A percentile compares a stretch with the other conserved stretches of the same genome.
Conservation (phyloP, 495 filamentous ascomycete species). For the Penicillium odoratum region DNA sequence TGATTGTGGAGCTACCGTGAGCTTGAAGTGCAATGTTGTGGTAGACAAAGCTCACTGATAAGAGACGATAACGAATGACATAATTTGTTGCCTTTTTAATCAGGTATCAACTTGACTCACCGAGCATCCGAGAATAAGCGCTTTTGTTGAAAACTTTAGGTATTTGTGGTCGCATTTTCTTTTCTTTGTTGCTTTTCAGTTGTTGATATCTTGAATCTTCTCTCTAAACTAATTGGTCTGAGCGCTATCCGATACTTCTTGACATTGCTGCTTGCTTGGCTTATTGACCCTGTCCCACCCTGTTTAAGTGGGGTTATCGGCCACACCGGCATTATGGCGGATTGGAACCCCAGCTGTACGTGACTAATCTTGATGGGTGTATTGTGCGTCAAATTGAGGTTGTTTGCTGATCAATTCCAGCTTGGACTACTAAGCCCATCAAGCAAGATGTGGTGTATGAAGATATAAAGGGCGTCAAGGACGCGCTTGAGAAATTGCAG, state of each 20-base stretch:
- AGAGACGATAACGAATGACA: constrained; percentile 10
- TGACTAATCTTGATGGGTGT: background rate
- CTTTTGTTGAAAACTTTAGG: background rate
- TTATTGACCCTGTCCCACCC: constrained; percentile 13
- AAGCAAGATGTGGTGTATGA: constrained; percentile 86
- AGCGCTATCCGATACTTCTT: background rate
- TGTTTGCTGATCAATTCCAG: constrained; percentile 30
- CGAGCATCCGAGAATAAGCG: constrained; percentile 28
- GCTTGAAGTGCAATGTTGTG: background rate
- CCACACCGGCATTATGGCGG: constrained; percentile 22
- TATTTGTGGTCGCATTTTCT: constrained; percentile 6
- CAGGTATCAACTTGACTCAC: constrained; percentile 26
- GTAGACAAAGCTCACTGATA: constrained; percentile 14
- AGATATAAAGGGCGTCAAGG: constrained; percentile 61
- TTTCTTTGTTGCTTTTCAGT: constrained; percentile 3
- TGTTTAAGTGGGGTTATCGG: constrained; percentile 11
- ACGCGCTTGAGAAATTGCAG: constrained; percentile 68
- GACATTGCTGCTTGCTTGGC: background rate
- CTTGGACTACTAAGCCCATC: constrained; percentile 89
- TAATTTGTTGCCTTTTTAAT: constrained; percentile 3
- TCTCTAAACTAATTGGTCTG: constrained; percentile 4
- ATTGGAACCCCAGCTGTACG: constrained; percentile 41
- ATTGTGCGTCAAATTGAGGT: background rate
- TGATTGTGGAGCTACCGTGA: background rate
- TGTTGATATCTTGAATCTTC: background rate